These are phyloP conservation scores for Penicillium palitans DNA, from an alignment of 2,329 filamentous ascomycete genomes.

Conservation along the genomic window DNA sequence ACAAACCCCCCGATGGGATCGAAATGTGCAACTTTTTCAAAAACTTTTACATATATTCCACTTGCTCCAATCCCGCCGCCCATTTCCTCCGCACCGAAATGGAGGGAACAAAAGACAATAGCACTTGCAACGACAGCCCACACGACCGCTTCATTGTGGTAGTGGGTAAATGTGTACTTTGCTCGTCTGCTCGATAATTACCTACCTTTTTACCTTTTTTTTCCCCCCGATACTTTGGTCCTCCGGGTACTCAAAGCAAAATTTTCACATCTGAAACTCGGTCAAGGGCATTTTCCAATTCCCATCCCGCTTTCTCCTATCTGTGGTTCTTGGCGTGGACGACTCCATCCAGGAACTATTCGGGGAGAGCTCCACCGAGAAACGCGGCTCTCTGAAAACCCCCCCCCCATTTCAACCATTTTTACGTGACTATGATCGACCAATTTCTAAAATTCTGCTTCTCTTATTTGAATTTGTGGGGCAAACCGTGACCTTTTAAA, in stretches of 20 bases:
- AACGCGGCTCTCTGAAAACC: slow-evolving; percentile 6
- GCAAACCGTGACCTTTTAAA: slow-evolving; percentile 1
- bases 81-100: slow-evolving; percentile 71
- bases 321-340: slow-evolving; percentile 7
- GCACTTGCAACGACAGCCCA: slow-evolving; percentile 61
- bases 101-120: slow-evolving; percentile 62
- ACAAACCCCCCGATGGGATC: slow-evolving; percentile 16
- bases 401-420: slow-evolving; percentile 9
- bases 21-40: slow-evolving; percentile 65
- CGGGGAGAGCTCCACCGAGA: background rate
- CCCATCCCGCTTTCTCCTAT: background rate
- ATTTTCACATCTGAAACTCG: slow-evolving; percentile 1
- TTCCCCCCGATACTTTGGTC: background rate
- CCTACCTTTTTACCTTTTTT: too few species aligned
- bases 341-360: slow-evolving; percentile 14
- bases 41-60: slow-evolving; percentile 75
- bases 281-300: slow-evolving; percentile 2
- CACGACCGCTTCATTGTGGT: slow-evolving; percentile 74
- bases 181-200: slow-evolving; percentile 28
- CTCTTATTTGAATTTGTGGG: slow-evolving; percentile 4
- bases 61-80: slow-evolving; percentile 65
- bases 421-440: slow-evolving; percentile 20
- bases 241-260: background rate
- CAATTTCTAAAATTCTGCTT: slow-evolving; percentile 1
- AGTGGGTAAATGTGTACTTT: slow-evolving; percentile 62